Percentiles rank a stretch among this genome's conserved stretches.
These are phyloP conservation scores for Pittosporum tobira DNA, from an alignment of 129 eudicot genomes.

Conservation along the genomic window DNA sequence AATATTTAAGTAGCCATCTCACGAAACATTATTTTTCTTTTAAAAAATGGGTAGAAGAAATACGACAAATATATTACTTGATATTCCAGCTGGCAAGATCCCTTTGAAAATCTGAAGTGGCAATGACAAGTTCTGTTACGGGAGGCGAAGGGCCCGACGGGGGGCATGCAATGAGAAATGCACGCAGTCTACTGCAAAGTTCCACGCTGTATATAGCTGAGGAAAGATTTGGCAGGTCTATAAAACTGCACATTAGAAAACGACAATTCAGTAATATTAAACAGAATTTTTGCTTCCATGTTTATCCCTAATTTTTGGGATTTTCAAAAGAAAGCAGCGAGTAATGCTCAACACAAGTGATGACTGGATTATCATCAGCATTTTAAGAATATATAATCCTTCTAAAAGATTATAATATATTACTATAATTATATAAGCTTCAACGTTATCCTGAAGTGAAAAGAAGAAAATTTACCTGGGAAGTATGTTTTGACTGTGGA, in stretches of 20 bases:
- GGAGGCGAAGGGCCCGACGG: conserved; percentile 68
- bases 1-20: not conserved
- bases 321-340: too few relatives aligned
- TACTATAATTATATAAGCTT: not conserved
- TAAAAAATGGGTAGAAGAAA: not conserved
- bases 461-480: conserved; percentile 47
- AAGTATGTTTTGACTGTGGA: conserved; percentile 69
- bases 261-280: conserved; percentile 5
- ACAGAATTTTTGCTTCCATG: too few relatives aligned
- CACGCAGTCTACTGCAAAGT: conserved; percentile 62
- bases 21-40: not conserved
- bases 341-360: too few relatives aligned
- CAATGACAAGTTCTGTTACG: conserved; percentile 76
- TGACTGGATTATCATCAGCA: too few relatives aligned
- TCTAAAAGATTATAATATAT: too few relatives aligned
- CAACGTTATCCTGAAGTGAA: not conserved
- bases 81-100: conserved; percentile 80
- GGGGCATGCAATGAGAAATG: conserved; percentile 76
- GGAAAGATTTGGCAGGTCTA: conserved; percentile 81
- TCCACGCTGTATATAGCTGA: conserved; percentile 75
- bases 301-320: too few relatives aligned
- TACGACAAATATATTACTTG: conserved; percentile 22
- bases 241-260: conserved; percentile 52
- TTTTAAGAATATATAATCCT: too few relatives aligned
- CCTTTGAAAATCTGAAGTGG: conserved; percentile 78